A percentile compares a stretch with the other conserved stretches of the same genome.
Evolutionary conservation across 768 basidiomycete genomes (phyloP).

Genomic region (Mycena albidolilacea): DNA sequence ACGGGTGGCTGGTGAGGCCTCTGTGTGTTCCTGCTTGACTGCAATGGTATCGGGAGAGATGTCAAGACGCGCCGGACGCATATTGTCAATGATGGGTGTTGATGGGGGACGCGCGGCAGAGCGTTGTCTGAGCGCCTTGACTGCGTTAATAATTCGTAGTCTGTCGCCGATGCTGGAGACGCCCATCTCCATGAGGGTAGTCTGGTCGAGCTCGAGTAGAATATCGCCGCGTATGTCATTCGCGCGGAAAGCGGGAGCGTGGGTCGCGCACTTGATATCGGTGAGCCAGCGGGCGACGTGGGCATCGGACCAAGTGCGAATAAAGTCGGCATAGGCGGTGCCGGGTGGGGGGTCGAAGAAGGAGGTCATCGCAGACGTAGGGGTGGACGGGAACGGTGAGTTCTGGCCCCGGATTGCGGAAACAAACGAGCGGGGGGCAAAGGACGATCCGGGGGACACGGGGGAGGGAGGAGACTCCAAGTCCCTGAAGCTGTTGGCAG

Average conservation of each 20-base stretch:
- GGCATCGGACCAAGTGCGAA: conserved; percentile 79
- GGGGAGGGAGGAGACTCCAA: conserved; percentile 58
- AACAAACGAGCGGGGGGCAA: conserved; percentile 59
- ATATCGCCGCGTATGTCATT: conserved; percentile 96
- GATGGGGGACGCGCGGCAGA: conserved; percentile 52
- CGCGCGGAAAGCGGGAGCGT: conserved; percentile 77
- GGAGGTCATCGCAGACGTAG: conserved; percentile 48
- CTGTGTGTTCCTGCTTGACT: conserved; percentile 39
- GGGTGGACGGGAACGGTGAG: conserved; percentile 58
- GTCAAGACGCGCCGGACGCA: conserved; percentile 38
- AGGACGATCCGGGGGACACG: conserved; percentile 58
- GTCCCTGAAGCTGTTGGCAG: conserved; percentile 47
- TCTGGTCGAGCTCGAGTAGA: conserved; percentile 91
- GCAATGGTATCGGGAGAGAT: conserved; percentile 30
- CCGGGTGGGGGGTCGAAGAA: conserved; percentile 73
- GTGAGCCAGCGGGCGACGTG: conserved; percentile 86
- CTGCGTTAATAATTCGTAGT: conserved; percentile 87
- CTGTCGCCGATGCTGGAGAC: conserved; percentile 92
- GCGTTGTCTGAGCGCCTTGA: conserved; percentile 81
- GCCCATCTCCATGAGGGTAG: conserved; percentile 91
- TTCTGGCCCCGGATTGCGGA: conserved; percentile 57
- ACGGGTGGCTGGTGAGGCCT: conserved; percentile 48
- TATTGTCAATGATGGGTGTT: conserved; percentile 32
- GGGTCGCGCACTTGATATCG: conserved; percentile 80
- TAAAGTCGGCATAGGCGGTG: conserved; percentile 71